Conservation (phyloP, 1,284 basidiomycete genomes). For the Cryptococcus depauperatus region DNA sequence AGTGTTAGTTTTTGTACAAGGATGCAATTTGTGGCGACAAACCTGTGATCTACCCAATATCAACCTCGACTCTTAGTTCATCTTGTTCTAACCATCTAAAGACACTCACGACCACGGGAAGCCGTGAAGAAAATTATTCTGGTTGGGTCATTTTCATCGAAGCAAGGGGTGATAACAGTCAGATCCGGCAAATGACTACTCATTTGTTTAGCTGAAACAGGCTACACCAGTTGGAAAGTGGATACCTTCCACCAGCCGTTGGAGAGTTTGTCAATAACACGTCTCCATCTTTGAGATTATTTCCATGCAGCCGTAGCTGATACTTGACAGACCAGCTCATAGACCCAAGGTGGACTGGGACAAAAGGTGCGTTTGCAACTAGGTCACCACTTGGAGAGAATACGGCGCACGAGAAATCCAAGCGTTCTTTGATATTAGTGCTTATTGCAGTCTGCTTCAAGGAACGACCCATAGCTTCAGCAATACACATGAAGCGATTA, state of each 20-base stretch:
- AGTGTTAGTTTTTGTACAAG: slow-evolving; percentile 3
- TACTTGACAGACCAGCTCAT: slow-evolving; percentile 41
- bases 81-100: no score
- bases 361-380: slow-evolving; percentile 50
- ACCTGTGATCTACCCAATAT: slow-evolving; percentile 7
- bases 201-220: neutral
- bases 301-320: slow-evolving; percentile 42
- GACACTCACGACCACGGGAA: slow-evolving; percentile 20
- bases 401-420: slow-evolving; percentile 49
- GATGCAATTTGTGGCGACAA: neutral
- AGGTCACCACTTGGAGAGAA: slow-evolving; percentile 47
- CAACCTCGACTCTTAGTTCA: no score
- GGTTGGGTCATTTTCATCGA: slow-evolving; percentile 19
- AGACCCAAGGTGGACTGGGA: slow-evolving; percentile 50
- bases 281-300: slow-evolving; percentile 43
- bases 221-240: no score
- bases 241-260: slow-evolving; percentile 25
- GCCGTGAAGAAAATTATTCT: slow-evolving; percentile 39
- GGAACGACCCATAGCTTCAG: slow-evolving; percentile 50
- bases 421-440: slow-evolving; percentile 40
- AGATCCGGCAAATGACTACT: slow-evolving; percentile 33
- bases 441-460: slow-evolving; percentile 49
- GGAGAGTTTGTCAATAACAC: slow-evolving; percentile 49
- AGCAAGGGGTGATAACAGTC: slow-evolving; percentile 36
- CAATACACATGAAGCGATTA: slow-evolving; percentile 38